Conservation (phyloP, 192 early-diverging fungal genomes). For the Backusella psychrophila region DNA sequence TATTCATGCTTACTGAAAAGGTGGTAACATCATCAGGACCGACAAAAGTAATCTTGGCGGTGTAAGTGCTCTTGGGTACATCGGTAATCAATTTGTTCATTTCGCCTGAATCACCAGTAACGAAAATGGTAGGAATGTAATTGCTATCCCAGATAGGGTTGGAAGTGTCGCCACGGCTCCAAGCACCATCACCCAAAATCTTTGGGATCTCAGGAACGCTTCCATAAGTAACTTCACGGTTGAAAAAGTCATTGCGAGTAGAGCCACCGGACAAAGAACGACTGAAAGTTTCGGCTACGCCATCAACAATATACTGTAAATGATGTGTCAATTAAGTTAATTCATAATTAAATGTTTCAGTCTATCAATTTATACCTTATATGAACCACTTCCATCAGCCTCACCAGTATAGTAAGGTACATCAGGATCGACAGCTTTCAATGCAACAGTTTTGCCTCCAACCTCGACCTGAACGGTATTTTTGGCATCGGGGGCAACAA, state of each 20-base stretch:
- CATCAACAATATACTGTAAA: conserved; percentile 32
- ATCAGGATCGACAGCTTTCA: conserved; percentile 30
- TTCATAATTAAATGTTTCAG: not conserved
- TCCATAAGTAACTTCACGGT: conserved; percentile 39
- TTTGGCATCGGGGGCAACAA: conserved; percentile 34
- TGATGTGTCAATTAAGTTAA: not conserved
- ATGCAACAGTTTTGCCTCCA: conserved; percentile 17
- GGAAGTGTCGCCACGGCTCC: conserved; percentile 38
- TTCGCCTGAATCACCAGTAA: conserved; percentile 26
- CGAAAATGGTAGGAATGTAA: conserved; percentile 45
- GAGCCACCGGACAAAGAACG: conserved; percentile 20
- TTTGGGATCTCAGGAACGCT: conserved; percentile 39
- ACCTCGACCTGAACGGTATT: conserved; percentile 30
- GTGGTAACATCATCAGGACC: conserved; percentile 35
- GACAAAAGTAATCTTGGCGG: conserved; percentile 37
- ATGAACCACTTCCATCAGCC: conserved; percentile 25
- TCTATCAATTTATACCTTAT: conserved; percentile 28
- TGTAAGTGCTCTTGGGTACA: conserved; percentile 10
- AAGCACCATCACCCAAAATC: conserved; percentile 29
- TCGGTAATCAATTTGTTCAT: conserved; percentile 25
- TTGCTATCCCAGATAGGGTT: conserved; percentile 38
- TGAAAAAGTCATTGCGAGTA: conserved; percentile 39
- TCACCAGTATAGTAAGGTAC: conserved; percentile 35
- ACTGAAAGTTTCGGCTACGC: conserved; percentile 31
- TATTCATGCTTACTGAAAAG: conserved; percentile 35